phyloP scores from a whole-genome alignment of 2,329 filamentous ascomycete genomes.

The Diaporthe australafricana region DNA sequence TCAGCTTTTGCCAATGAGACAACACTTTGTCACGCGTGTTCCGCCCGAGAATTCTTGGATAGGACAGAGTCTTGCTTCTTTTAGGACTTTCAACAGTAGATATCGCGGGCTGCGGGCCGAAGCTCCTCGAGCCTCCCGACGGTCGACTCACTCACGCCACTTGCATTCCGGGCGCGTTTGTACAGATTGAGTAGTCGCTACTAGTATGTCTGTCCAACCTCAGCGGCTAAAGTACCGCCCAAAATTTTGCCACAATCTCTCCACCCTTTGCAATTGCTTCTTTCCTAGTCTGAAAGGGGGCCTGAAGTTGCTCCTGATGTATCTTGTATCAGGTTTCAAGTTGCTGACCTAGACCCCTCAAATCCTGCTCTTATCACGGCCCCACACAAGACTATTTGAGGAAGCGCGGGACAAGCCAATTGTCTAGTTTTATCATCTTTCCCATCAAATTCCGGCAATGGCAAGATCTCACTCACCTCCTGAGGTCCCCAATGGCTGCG shows the following conservation, averaged over 20 bases:
- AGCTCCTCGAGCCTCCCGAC: not conserved
- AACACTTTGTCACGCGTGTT: not conserved
- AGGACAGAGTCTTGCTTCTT: conserved; percentile 12
- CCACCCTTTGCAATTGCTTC: not conserved
- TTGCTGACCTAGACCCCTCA: conserved; percentile 2
- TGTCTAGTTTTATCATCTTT: no score
- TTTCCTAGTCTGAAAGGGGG: no score
- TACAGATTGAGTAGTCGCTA: not conserved
- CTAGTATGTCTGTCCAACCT: not conserved
- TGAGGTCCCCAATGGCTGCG: no score
- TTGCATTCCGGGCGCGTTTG: not conserved
- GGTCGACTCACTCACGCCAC: no score
- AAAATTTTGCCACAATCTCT: conserved; percentile 2
- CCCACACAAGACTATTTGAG: not conserved
- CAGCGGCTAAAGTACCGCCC: not conserved
- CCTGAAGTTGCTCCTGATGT: no score
- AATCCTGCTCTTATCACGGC: not conserved
- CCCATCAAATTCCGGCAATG: no score
- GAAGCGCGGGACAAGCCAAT: no score
- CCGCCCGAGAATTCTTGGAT: not conserved
- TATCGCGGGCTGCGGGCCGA: not conserved
- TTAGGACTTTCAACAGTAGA: not conserved
- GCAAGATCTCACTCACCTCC: no score
- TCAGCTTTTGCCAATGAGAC: conserved; percentile 10
- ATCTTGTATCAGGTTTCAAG: not conserved